Evolutionary conservation across 1,139 yeast genomes (phyloP).

Genomic region (Ashbya aceris): DNA sequence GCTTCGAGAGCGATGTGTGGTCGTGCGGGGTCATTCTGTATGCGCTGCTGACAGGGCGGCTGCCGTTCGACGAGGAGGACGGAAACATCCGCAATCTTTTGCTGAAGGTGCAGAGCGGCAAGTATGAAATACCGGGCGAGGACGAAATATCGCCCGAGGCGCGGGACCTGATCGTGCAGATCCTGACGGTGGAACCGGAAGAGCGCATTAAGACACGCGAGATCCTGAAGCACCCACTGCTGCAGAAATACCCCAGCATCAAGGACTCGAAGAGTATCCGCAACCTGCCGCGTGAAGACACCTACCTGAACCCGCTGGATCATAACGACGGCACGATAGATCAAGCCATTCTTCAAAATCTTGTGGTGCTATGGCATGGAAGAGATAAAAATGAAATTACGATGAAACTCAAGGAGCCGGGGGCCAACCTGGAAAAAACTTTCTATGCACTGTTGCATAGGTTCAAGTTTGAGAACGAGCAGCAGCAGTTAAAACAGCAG

Average conservation of each 20-base stretch:
- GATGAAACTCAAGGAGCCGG: conserved; percentile 43
- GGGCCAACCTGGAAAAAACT: conserved; percentile 64
- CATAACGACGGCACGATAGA: conserved; percentile 40
- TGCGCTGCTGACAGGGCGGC: conserved; percentile 87
- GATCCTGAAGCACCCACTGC: conserved; percentile 68
- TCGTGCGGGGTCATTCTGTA: conserved; percentile 93
- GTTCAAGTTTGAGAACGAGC: conserved; percentile 32
- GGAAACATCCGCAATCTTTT: conserved; percentile 71
- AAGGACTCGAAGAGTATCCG: conserved; percentile 36
- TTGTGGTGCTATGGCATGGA: conserved; percentile 70
- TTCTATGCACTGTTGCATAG: conserved; percentile 53
- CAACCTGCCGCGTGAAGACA: conserved; percentile 55
- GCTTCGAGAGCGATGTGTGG: conserved; percentile 97
- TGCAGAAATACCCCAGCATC: conserved; percentile 45
- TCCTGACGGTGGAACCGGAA: conserved; percentile 74
- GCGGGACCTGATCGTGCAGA: conserved; percentile 54
- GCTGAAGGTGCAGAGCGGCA: conserved; percentile 85
- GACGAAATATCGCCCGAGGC: conserved; percentile 60
- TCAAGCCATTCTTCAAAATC: conserved; percentile 53
- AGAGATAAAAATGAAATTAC: conserved; percentile 50
- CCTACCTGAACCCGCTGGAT: conserved; percentile 45
- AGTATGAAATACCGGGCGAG: conserved; percentile 72
- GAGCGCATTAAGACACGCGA: conserved; percentile 67
- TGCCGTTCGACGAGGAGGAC: conserved; percentile 90
- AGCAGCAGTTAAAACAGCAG: conserved; percentile 22